Conservation (phyloP, 2,329 filamentous ascomycete genomes). For the Didymella pomorum region DNA sequence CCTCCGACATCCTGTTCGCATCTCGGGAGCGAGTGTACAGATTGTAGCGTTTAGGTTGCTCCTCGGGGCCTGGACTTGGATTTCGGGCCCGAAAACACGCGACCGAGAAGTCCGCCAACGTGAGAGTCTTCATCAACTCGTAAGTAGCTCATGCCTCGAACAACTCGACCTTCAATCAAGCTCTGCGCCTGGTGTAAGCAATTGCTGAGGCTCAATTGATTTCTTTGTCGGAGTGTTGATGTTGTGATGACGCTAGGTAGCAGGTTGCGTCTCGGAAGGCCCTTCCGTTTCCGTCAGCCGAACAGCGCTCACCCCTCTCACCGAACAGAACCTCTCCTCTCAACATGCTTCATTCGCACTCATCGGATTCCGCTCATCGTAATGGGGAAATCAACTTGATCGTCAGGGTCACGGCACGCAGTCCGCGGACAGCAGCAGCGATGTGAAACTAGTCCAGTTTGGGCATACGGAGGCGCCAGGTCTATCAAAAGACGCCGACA, state of each 20-base stretch:
- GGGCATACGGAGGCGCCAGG: slow-evolving; percentile 1
- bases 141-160: no score
- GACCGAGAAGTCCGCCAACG: neutral
- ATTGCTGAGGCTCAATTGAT: neutral
- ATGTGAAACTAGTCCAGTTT: neutral
- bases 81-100: neutral
- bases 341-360: neutral
- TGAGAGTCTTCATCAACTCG: neutral
- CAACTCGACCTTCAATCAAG: neutral
- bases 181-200: no score
- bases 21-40: neutral
- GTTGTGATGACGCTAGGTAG: neutral
- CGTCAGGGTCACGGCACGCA: neutral
- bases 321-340: neutral
- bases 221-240: neutral
- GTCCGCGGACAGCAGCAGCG: neutral
- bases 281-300: neutral
- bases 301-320: neutral
- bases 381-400: neutral
- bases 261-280: neutral
- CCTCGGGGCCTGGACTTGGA: slow-evolving; percentile 1
- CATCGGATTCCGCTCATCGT: neutral
- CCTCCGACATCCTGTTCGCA: neutral
- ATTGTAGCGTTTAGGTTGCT: neutral
- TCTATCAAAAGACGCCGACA: neutral